These are phyloP conservation scores for Avicennia marina DNA, from an alignment of 257 asterid genomes.

Conservation along the genomic window DNA sequence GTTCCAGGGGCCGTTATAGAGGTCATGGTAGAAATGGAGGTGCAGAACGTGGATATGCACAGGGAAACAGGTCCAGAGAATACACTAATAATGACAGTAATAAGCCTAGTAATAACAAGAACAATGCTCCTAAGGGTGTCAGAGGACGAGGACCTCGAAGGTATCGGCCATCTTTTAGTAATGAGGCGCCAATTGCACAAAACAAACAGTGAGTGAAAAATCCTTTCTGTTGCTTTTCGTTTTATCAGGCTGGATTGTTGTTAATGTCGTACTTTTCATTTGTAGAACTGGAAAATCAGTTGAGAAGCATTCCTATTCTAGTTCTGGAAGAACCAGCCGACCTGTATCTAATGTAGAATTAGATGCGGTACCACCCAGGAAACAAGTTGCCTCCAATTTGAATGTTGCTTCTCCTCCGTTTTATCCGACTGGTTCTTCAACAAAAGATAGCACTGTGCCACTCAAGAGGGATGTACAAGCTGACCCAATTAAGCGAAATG, in stretches of 20 bases:
- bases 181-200: conserved; percentile 34
- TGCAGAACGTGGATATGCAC: conserved; percentile 47
- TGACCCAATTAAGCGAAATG: conserved; percentile 34
- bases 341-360: conserved; percentile 41
- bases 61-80: conserved; percentile 50
- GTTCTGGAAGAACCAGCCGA: conserved; percentile 40
- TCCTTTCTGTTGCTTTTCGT: background rate
- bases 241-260: background rate
- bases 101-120: conserved; percentile 45
- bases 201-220: conserved; percentile 65
- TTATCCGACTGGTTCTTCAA: conserved; percentile 85
- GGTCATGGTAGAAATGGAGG: conserved; percentile 74
- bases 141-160: conserved; percentile 91
- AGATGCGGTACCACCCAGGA: conserved; percentile 40
- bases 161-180: conserved; percentile 63
- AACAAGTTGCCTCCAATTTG: conserved; percentile 72
- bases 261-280: conserved; percentile 14
- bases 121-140: conserved; percentile 50
- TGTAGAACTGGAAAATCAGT: conserved; percentile 53
- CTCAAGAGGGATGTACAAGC: conserved; percentile 50
- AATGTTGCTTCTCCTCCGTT: conserved; percentile 96
- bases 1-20: conserved; percentile 60
- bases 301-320: conserved; percentile 45
- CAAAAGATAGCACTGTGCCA: conserved; percentile 45
- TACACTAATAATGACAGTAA: conserved; percentile 29